Percentiles rank a stretch among this genome's conserved stretches.
phyloP scores from a whole-genome alignment of 2,329 filamentous ascomycete genomes.

The Ophiostoma sp. region DNA sequence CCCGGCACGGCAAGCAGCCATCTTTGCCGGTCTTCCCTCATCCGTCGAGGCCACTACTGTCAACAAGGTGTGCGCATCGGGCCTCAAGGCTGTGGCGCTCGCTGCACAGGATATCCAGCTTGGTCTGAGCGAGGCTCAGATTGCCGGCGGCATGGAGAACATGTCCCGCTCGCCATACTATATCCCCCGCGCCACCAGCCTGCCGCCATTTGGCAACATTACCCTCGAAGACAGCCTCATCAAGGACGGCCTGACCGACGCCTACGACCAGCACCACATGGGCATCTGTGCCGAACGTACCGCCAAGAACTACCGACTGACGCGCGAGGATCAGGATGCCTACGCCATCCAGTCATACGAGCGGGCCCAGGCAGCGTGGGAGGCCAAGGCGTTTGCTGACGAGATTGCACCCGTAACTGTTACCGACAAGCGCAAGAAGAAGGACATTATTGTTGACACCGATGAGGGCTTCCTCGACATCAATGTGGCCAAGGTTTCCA shows the following conservation, averaged over 20 bases:
- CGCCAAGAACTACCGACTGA: slow-evolving; percentile 77
- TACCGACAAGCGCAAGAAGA: slow-evolving; percentile 60
- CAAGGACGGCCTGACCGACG: slow-evolving; percentile 92
- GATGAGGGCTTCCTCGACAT: slow-evolving; percentile 89
- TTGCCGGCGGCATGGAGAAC: slow-evolving; percentile 96
- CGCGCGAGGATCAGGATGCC: slow-evolving; percentile 80
- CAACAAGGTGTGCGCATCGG: slow-evolving; percentile 97
- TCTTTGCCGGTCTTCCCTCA: slow-evolving; percentile 80
- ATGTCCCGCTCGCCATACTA: slow-evolving; percentile 96
- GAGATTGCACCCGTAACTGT: slow-evolving; percentile 88
- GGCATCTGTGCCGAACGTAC: slow-evolving; percentile 94
- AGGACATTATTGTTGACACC: slow-evolving; percentile 68
- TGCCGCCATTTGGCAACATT: slow-evolving; percentile 81
- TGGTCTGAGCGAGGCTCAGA: slow-evolving; percentile 77
- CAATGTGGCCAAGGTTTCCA: slow-evolving; percentile 78
- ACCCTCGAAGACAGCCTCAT: slow-evolving; percentile 87
- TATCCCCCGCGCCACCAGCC: slow-evolving; percentile 69
- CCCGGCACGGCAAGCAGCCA: slow-evolving; percentile 81
- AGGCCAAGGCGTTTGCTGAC: slow-evolving; percentile 72
- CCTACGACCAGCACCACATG: slow-evolving; percentile 97
- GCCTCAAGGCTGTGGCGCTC: slow-evolving; percentile 83
- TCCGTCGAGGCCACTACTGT: slow-evolving; percentile 83
- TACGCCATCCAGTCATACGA: slow-evolving; percentile 88
- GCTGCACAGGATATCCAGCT: slow-evolving; percentile 94
- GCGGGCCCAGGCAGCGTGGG: slow-evolving; percentile 86